Conservation (phyloP, 257 asterid genomes). For the Avicennia marina region DNA sequence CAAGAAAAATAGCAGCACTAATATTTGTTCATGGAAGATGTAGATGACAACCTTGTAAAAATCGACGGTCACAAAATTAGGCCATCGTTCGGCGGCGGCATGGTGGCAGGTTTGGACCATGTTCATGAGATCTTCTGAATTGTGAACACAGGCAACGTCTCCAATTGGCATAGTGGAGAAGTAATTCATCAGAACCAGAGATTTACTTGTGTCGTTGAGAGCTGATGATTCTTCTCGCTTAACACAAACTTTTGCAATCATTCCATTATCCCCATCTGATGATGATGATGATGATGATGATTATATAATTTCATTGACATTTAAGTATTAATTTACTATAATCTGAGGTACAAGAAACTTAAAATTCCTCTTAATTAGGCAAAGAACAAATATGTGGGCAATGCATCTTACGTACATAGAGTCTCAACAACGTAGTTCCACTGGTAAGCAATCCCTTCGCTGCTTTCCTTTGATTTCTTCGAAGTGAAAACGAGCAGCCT, state of each 20-base stretch:
- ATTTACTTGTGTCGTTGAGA: slow-evolving; percentile 49
- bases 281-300: too few species aligned
- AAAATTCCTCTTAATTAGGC: not conserved
- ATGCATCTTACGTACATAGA: slow-evolving; percentile 21
- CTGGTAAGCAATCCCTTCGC: slow-evolving; percentile 74
- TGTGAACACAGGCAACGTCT: slow-evolving; percentile 41
- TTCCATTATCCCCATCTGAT: slow-evolving; percentile 63
- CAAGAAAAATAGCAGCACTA: too few species aligned
- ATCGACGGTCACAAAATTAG: slow-evolving; percentile 73
- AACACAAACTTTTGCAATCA: slow-evolving; percentile 40
- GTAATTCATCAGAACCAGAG: slow-evolving; percentile 53
- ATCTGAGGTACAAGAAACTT: too few species aligned
- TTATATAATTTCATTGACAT: too few species aligned
- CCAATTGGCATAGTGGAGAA: slow-evolving; percentile 46
- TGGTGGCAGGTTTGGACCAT: slow-evolving; percentile 53
- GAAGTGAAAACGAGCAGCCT: slow-evolving; percentile 70
- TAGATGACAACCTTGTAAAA: slow-evolving; percentile 53
- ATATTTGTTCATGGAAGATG: too few species aligned
- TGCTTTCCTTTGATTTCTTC: slow-evolving; percentile 40
- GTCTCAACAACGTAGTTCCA: slow-evolving; percentile 88
- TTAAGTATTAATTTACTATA: too few species aligned
- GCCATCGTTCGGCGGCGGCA: slow-evolving; percentile 62
- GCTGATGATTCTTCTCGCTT: slow-evolving; percentile 53
- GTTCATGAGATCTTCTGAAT: slow-evolving; percentile 40
- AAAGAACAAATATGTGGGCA: too few species aligned